A percentile compares a stretch with the other conserved stretches of the same genome.
These are phyloP conservation scores for Dimocarpus longan DNA, from an alignment of 345 rosid species.

Conservation along the genomic window DNA sequence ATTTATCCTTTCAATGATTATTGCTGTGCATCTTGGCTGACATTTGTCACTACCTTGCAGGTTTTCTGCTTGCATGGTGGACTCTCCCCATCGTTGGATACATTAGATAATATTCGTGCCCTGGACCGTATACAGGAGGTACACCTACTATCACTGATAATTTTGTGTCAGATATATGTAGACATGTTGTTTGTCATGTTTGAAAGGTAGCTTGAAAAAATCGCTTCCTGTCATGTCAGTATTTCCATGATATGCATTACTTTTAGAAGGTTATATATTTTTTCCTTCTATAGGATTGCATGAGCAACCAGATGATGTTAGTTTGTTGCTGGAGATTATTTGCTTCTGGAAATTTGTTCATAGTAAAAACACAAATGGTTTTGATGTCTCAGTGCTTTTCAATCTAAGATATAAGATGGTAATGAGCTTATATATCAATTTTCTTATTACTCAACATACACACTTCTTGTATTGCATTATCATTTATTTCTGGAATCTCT, in stretches of 20 bases:
- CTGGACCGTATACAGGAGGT: slow-evolving; percentile 93
- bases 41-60: slow-evolving; percentile 25
- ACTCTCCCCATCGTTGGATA: slow-evolving; percentile 84
- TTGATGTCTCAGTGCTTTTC: neutral
- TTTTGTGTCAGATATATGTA: neutral
- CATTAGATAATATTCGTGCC: slow-evolving; percentile 79
- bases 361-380: neutral
- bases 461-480: neutral
- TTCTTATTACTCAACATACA: neutral
- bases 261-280: neutral
- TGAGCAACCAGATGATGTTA: neutral
- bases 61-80: slow-evolving; percentile 91
- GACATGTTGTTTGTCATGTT: neutral
- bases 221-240: neutral
- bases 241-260: neutral
- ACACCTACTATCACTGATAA: slow-evolving; percentile 5
- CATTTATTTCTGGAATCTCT: neutral
- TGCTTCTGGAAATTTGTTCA: neutral
- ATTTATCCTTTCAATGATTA: neutral
- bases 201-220: neutral
- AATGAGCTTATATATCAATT: neutral
- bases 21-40: slow-evolving; percentile 17
- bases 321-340: neutral
- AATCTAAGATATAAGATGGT: neutral
- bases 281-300: too few relatives aligned